Base-by-base conservation (phyloP, 1,284 basidiomycete genomes). In the Malassezia psittaci region DNA sequence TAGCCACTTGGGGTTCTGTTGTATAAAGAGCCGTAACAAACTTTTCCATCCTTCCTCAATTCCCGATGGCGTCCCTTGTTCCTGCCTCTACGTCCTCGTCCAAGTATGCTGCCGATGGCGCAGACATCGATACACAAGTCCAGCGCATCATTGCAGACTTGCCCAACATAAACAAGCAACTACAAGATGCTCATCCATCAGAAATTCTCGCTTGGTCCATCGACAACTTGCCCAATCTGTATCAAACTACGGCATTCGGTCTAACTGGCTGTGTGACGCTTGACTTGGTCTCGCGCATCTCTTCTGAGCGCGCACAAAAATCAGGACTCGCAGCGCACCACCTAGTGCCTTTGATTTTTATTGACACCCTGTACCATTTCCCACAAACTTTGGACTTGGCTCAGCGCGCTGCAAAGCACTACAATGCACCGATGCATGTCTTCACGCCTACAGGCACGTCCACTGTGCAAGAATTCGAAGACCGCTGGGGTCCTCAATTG, bases 281-380 rank as follows among this genome's bases (percentile, higher is more conserved):
- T 37, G 72, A 73, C 62, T 61, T 68, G 52, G 63, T 74, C 45
- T 56, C 66, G 8, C 54, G 66, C 42, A 67, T 74, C 53, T 65
- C 62, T 51, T 54, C 65, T 35, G 54, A 64, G 45, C 61, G 69
- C 18, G 65, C 68, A 4, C 50, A 57, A 35, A 60, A 60, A 37
- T 47, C 53, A 8, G 61, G 61, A 18, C 40, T 50, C 29, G 48
- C 58, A 1, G 32, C 43, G 43, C 47, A 66, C 43, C 72, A 74
- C 59, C 64, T 73, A n/a, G 68, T 74, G 4, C 71, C 70, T 12
- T 64, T 74, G 51, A 74, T 74, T 62, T 74, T 71, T 57, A 55
- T 73, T 73, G 93, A 98, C 78, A 96, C 93, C 0, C 81, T 98
- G 10, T 91, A 96, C 76, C 94, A 98, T 79, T 96, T 98, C 77